Conservation (phyloP, 2,329 filamentous ascomycete species). For the Trichoderma harzianum region DNA sequence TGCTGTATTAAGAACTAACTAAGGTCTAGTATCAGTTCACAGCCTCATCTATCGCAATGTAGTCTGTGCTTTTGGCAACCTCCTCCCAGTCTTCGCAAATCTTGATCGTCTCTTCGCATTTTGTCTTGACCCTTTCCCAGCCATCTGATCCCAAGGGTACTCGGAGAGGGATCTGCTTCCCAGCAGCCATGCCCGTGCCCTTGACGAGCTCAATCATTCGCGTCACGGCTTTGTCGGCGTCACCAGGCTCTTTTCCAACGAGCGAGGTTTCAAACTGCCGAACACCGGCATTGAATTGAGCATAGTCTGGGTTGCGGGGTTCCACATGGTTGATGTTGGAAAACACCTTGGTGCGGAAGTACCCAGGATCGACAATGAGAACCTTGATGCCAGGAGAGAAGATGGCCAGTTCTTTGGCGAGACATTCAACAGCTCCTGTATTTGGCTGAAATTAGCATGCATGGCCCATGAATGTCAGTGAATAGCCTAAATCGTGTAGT, state of each 20-base stretch:
- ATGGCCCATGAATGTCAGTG: background rate
- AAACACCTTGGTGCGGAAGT: slow-evolving; percentile 42
- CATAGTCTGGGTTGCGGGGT: slow-evolving; percentile 27
- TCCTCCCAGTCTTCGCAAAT: slow-evolving; percentile 49
- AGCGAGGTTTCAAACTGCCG: slow-evolving; percentile 22
- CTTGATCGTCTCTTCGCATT: slow-evolving; percentile 47
- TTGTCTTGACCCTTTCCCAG: slow-evolving; percentile 45
- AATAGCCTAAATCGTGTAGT: background rate
- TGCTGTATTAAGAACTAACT: background rate
- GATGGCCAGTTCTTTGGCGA: slow-evolving; percentile 26
- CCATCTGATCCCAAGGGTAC: slow-evolving; percentile 53
- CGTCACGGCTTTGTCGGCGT: slow-evolving; percentile 47
- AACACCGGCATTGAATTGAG: slow-evolving; percentile 30
- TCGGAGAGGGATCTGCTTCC: slow-evolving; percentile 41
- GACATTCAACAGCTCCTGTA: slow-evolving; percentile 26
- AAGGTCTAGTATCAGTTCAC: background rate
- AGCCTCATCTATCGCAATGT: slow-evolving; percentile 19
- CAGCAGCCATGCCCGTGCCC: slow-evolving; percentile 38
- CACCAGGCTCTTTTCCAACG: slow-evolving; percentile 42
- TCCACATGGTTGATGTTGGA: slow-evolving; percentile 32
- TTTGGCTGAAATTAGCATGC: background rate
- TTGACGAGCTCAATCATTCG: slow-evolving; percentile 54
- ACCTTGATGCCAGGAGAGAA: slow-evolving; percentile 32
- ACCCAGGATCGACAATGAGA: slow-evolving; percentile 37
- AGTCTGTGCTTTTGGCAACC: slow-evolving; percentile 47